Evolutionary conservation across 208 protist species (phyloP).

Genomic region (Trypanosomatidae sp.): DNA sequence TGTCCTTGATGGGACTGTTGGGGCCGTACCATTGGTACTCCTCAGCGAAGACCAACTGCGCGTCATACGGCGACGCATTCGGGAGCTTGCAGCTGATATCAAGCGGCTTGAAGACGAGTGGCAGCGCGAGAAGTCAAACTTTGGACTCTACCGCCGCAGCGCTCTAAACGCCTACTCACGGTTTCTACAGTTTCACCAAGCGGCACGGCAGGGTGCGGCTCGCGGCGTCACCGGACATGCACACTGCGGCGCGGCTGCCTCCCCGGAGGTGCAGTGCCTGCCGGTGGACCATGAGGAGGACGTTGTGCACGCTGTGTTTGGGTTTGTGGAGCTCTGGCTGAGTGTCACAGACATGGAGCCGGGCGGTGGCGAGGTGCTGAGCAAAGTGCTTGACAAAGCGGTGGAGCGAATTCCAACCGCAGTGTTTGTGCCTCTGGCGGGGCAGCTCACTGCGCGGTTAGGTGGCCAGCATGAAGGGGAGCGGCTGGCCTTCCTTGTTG

Average conservation of each 20-base stretch:
- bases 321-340: conserved; percentile 79
- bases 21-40: neutral
- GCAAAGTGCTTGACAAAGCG: conserved; percentile 47
- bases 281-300: conserved; percentile 26
- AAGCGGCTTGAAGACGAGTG: conserved; percentile 56
- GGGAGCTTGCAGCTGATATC: conserved; percentile 47
- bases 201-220: neutral
- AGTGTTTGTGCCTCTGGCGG: conserved; percentile 64
- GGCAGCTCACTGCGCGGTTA: conserved; percentile 74
- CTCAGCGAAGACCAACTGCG: conserved; percentile 45
- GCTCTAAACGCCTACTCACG: conserved; percentile 75
- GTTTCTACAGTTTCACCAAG: conserved; percentile 46
- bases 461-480: conserved; percentile 16
- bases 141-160: conserved; percentile 72
- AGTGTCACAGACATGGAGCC: conserved; percentile 19
- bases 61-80: conserved; percentile 51
- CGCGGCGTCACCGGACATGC: neutral
- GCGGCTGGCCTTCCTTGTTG: conserved; percentile 42
- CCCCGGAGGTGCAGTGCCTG: conserved; percentile 12
- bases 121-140: conserved; percentile 36
- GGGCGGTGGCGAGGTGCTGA: conserved; percentile 16
- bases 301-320: conserved; percentile 71
- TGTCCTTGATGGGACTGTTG: neutral
- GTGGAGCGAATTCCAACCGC: conserved; percentile 49
- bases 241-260: neutral